Conservation (phyloP, 1,139 yeast species). For the Geotrichum aggregatum region DNA sequence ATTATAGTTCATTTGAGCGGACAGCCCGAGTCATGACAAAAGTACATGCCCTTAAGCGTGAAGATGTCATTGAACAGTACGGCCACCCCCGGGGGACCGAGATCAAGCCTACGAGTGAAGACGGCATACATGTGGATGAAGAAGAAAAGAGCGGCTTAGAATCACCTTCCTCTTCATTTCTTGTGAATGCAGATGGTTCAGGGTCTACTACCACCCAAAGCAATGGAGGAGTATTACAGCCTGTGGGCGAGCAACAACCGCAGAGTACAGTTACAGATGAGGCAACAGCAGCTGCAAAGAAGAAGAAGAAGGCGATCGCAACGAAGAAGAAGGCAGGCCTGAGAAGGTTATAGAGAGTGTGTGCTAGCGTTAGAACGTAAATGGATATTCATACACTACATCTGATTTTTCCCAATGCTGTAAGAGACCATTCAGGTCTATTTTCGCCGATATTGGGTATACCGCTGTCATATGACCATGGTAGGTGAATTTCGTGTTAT, state of each 20-base stretch:
- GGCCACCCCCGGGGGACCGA: slow-evolving; percentile 5
- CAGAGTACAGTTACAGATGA: not conserved
- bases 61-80: slow-evolving; percentile 10
- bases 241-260: not conserved
- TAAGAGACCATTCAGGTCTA: too few species aligned
- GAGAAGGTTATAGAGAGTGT: slow-evolving; percentile 20
- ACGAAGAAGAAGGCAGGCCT: slow-evolving; percentile 21
- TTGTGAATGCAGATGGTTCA: not conserved
- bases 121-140: slow-evolving; percentile 4
- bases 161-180: too few species aligned
- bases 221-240: slow-evolving; percentile 2
- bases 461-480: too few species aligned
- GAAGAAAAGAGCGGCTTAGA: not conserved
- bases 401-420: too few species aligned
- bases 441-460: too few species aligned
- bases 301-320: slow-evolving; percentile 9
- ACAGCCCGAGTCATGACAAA: slow-evolving; percentile 35
- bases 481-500: too few species aligned
- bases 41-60: slow-evolving; percentile 32
- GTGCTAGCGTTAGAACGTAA: too few species aligned
- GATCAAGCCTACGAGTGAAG: not conserved
- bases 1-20: slow-evolving; percentile 31
- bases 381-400: too few species aligned
- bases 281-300: not conserved
- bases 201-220: not conserved